Evolutionary conservation across 2,329 filamentous ascomycete species (phyloP), one percentile per base, ranked within the genome.

Genomic region (Exophiala phaeomuriformis): DNA sequence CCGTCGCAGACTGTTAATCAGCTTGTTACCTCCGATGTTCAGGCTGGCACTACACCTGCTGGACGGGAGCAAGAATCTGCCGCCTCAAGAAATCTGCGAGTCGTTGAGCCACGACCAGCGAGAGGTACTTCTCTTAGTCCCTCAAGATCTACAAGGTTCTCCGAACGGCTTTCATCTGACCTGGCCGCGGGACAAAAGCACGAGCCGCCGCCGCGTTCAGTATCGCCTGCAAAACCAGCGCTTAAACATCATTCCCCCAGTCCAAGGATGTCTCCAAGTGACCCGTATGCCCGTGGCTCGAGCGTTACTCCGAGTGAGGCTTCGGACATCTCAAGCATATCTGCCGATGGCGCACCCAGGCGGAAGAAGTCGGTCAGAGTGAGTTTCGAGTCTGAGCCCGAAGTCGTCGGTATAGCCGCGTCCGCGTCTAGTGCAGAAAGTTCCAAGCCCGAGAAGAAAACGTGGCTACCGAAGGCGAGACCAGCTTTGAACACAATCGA

Each of bases 321-420:
- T 1, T 83, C 80, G 1, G 80, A 83, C 57, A 73, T 74, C 3
- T 83, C 80, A 4, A 65, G 69, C 12, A 67, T 66, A 36, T 75
- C 74, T 2, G 71, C 73, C 39, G 74, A 77, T 43, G 71, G 71
- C 6, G 61, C 57, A 28, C 68, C 66, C 39, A 67, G 10, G 66
- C 78, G 75, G 59, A 82, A 77, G 67, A 80, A 77, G 64, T 68
- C 68, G 31, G 73, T 73, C 2, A 74, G 80, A 49, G 81, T 84
- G 49, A 95, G 89, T 70, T 96, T 84, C 60, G 80, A 83, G 52
- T 79, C 82, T 41, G 75, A 77, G 44, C 70, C 77, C 3, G 71
- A 77, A 50, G 64, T 77, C 29, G 71, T 78, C 30, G 75, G 74
- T 19, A 65, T 72, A 12, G 67, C 69, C 30, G 68, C 70, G 5